A percentile compares a stretch with the other conserved stretches of the same genome.
phyloP scores from a whole-genome alignment of 306 rosid species.

The Mucuna pruriens region DNA sequence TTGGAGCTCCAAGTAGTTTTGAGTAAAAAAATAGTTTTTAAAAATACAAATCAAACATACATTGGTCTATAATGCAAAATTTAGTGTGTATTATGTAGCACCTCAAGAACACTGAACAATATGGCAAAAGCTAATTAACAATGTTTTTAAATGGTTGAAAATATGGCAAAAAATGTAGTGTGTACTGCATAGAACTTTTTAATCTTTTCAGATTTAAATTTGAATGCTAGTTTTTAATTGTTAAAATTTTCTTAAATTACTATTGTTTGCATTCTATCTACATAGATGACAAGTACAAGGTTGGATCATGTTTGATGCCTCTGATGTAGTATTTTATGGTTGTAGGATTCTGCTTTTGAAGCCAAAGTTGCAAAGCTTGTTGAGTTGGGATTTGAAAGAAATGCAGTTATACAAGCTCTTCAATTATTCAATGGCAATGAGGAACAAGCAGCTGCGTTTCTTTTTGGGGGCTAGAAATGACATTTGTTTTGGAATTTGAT shows the following conservation, averaged over 20 bases:
- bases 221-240: constrained; percentile 11
- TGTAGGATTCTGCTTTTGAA: constrained; percentile 76
- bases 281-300: neutral
- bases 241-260: neutral
- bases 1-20: neutral
- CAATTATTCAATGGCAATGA: constrained; percentile 66
- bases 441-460: constrained; percentile 59
- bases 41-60: too few species aligned
- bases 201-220: neutral
- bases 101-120: constrained; percentile 3
- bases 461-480: constrained; percentile 50
- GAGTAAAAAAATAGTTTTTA: too few species aligned
- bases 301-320: neutral
- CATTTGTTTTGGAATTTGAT: constrained; percentile 42
- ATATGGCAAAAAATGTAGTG: neutral
- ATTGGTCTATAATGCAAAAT: constrained; percentile 11
- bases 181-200: neutral
- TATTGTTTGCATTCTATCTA: neutral
- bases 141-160: constrained; percentile 14
- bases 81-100: constrained; percentile 1
- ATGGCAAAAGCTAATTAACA: neutral
- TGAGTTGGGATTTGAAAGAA: constrained; percentile 90
- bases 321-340: constrained; percentile 24
- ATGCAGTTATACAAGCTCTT: constrained; percentile 85
- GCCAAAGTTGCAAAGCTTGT: constrained; percentile 90